Base-by-base conservation (phyloP, 1,284 basidiomycete species). In the Crucibulum parvulum region DNA sequence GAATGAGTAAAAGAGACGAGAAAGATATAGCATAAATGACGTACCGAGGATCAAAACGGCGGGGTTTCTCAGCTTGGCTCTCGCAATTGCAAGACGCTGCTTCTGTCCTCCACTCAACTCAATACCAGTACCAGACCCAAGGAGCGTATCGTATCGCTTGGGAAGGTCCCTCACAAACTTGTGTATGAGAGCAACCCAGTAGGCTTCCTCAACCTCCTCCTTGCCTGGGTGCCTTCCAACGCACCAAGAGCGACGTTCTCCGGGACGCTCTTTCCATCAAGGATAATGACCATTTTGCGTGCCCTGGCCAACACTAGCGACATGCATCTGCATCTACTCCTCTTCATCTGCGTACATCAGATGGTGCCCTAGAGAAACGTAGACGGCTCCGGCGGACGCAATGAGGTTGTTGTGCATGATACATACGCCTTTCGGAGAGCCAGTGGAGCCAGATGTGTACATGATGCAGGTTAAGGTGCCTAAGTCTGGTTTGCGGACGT, bases 391-490 rank as follows among this genome's bases (percentile, higher is more conserved):
- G 24, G 24, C 24, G 24, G 24, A 31, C 24, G 24, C 24, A 31
- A 31, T 31, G 24, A 31, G 24, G 24, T 31, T 1, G 92, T 93
- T 15, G 74, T 60, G 45, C 81, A 76, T 1, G 89, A 84, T 2
- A 81, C 73, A 79, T 98, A 99, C 74, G 97, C 81, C 8, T 92
- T 84, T 18, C 82, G 1, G 99, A 83, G 2, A 98, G 84, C 58
- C 90, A 87, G 24, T 31, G 2, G 24, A 31, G 24, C 24, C 24
- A 31, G 24, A 31, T 31, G 24, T 31, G 24, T 31, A 31, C 24
- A 31, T 31, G 0, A 92, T 93, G 60, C 98, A 83, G 0, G 95
- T 98, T n/a, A 90, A 93, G 79, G 99, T 99, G 43, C 96, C 96
- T 1, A 90, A 93, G 3, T 31, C 31, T 31, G 31, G n/a, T n/a